phyloP scores from a whole-genome alignment of 192 early-diverging fungal species.

The Linnemannia hyalina region DNA sequence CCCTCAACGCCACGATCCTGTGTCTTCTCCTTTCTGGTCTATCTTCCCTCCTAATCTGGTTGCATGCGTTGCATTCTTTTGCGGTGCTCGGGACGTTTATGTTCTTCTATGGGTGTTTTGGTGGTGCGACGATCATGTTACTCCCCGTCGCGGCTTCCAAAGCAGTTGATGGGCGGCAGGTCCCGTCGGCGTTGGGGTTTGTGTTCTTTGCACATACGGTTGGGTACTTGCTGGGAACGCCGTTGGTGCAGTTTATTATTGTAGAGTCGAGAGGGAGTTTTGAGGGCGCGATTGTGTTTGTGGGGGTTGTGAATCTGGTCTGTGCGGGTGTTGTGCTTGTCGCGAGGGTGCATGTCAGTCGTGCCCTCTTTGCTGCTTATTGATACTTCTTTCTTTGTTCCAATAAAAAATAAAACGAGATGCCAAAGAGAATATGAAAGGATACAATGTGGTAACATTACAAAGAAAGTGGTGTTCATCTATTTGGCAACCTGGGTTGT shows the following conservation, averaged over 20 bases:
- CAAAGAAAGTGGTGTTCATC: neutral
- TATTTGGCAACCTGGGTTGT: neutral
- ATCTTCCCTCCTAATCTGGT: constrained; percentile 5
- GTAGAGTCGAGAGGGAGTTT: neutral
- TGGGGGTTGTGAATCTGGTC: constrained; percentile 11
- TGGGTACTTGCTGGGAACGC: constrained; percentile 31
- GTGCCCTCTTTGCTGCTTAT: neutral
- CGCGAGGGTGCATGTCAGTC: neutral
- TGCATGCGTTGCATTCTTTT: neutral
- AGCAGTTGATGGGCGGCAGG: neutral
- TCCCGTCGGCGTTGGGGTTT: constrained; percentile 35
- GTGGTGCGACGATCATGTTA: constrained; percentile 22
- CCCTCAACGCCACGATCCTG: constrained; percentile 14
- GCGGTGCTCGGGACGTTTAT: constrained; percentile 4
- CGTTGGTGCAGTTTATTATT: constrained; percentile 16
- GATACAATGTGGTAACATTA: neutral
- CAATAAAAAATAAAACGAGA: neutral
- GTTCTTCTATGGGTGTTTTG: constrained; percentile 28
- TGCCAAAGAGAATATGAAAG: neutral
- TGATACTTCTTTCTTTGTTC: neutral
- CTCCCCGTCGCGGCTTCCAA: constrained; percentile 24
- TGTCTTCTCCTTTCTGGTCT: constrained; percentile 7
- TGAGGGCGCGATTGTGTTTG: constrained; percentile 19
- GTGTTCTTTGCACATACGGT: constrained; percentile 31
- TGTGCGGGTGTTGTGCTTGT: constrained; percentile 8